phyloP scores from a whole-genome alignment of 2,329 filamentous ascomycete genomes.

The Cryphonectria naterciae region DNA sequence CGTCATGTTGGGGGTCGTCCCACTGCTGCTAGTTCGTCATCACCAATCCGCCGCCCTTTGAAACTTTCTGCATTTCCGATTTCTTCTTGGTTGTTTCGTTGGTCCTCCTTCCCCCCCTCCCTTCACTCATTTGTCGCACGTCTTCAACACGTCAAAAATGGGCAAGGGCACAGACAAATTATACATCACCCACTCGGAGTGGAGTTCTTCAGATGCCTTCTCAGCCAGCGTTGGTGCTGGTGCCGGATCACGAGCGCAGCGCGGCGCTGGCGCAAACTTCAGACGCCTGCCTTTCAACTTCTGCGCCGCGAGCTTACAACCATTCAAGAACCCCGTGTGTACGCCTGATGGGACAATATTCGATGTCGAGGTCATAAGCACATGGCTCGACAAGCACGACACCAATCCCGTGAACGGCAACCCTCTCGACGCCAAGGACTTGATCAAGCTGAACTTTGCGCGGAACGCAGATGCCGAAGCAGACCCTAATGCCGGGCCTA shows the following conservation, averaged over 20 bases:
- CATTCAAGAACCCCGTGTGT: slow-evolving; percentile 93
- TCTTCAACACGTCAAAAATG: slow-evolving; percentile 37
- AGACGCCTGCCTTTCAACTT: slow-evolving; percentile 96
- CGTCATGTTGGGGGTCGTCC: slow-evolving; percentile 8
- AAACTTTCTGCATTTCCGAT: background rate
- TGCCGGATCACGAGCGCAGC: slow-evolving; percentile 61
- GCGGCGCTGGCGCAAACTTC: slow-evolving; percentile 67
- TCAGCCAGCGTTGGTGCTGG: slow-evolving; percentile 77
- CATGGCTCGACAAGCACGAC: slow-evolving; percentile 91
- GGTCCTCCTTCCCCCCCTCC: background rate
- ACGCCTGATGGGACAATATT: slow-evolving; percentile 87
- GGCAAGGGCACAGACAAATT: slow-evolving; percentile 62
- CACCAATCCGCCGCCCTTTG: background rate
- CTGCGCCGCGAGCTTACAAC: slow-evolving; percentile 93
- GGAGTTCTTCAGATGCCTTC: slow-evolving; percentile 89
- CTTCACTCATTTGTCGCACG: background rate
- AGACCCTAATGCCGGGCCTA: slow-evolving; percentile 47
- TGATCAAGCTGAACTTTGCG: slow-evolving; percentile 89
- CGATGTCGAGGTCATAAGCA: slow-evolving; percentile 89
- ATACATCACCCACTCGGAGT: slow-evolving; percentile 94
- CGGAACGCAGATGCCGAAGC: slow-evolving; percentile 77
- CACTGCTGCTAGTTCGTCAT: slow-evolving; percentile 22
- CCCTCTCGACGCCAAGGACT: slow-evolving; percentile 76
- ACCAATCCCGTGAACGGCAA: slow-evolving; percentile 89
- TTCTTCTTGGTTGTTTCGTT: background rate